These are phyloP conservation scores for Cnidoscolus chayamansa DNA, from an alignment of 441 rosid genomes.

Conservation along the genomic window DNA sequence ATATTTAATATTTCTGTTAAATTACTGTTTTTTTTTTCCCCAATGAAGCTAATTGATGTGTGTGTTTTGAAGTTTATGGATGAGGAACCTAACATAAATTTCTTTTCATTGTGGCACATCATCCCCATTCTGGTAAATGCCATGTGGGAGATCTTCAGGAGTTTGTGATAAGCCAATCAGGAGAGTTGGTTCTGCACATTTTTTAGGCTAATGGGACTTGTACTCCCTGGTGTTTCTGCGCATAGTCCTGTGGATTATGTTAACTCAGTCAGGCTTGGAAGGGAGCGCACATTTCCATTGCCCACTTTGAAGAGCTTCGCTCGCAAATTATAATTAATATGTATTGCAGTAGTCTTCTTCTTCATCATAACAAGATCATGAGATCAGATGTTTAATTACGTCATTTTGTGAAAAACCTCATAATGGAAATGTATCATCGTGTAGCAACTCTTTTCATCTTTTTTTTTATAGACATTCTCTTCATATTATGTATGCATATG, in stretches of 20 bases:
- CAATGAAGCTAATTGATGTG: neutral
- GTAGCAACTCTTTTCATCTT: no score
- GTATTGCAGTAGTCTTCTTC: no score
- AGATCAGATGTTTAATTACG: neutral
- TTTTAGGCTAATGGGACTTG: constrained; percentile 48
- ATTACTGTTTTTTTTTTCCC: neutral
- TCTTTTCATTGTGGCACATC: constrained; percentile 37
- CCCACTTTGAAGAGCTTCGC: constrained; percentile 34
- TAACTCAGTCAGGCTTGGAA: constrained; percentile 71
- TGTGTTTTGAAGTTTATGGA: constrained; percentile 44
- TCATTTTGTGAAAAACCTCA: no score
- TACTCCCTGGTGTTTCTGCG: constrained; percentile 55
- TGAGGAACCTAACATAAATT: constrained; percentile 65
- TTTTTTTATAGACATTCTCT: no score
- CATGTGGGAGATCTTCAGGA: constrained; percentile 65
- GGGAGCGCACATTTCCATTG: constrained; percentile 32
- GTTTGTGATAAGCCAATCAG: constrained; percentile 43
- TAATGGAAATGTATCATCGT: no score
- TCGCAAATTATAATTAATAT: neutral
- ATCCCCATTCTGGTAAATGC: constrained; percentile 48
- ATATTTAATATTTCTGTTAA: no score
- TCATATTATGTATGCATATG: no score
- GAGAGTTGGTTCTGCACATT: constrained; percentile 68
- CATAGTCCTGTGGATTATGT: constrained; percentile 64
- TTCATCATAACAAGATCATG: neutral